Base-by-base conservation (phyloP, 768 basidiomycete genomes). In the Erythrobasidium yunnanense region DNA sequence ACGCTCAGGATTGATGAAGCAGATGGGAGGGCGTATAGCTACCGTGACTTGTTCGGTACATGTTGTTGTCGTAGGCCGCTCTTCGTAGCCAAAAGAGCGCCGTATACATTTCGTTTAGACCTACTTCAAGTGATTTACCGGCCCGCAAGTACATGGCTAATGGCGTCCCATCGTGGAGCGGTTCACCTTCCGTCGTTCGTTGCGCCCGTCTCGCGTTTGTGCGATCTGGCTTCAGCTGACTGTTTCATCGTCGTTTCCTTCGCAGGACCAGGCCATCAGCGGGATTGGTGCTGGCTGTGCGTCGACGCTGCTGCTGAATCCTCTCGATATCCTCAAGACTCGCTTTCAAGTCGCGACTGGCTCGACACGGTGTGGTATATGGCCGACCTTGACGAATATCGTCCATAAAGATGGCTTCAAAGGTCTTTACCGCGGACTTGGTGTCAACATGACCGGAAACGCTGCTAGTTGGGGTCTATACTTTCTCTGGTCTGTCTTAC, bases 401-500 rank as follows among this genome's bases (percentile, higher is more conserved):
- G 82, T 87, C 23, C 80, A 78, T 50, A 78, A 80, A 35, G 83
- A 87, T 65, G 93, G 95, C 4, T 87, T 84, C 83, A 81, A 77
- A 67, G 93, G 92, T 0, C 78, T 97, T 53, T 97, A 97, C 75
- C 82, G 93, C 58, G 95, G 95, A 17, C 79, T 97, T 32, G 82
- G 83, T 0, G 84, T 91, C 1, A 99, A 97, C 76, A 81, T 96
- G 67, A 88, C 88, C 0, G 95, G 93, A 13, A 96, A 96, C 70
- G 90, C 92, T 20, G 85, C 86, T 6, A 92, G 90, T 72, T 99
- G 95, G 95, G 95, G 95, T 0, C 77, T 96, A 25, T 99, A 99
- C 77, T 99, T 99, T 78, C 82, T 93, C 69, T 93, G 95, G 95
- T 96, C 75, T 4, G 1, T 30, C 3, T 4, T 17, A 34, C 18